These are phyloP conservation scores for Styphnolobium japonicum DNA, from an alignment of 306 rosid species.

Conservation along the genomic window DNA sequence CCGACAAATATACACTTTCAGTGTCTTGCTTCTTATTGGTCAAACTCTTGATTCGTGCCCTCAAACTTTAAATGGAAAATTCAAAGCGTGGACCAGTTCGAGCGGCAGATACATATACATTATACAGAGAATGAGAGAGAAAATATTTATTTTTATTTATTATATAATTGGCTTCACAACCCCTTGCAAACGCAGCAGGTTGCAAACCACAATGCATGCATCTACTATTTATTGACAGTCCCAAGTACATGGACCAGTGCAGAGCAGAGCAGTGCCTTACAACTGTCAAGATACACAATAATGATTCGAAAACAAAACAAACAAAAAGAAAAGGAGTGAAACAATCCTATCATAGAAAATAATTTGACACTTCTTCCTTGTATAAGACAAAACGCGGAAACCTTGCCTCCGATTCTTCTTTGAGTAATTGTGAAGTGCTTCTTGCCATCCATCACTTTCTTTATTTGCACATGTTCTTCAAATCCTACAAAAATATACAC, in stretches of 20 bases:
- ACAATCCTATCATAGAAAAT: background rate
- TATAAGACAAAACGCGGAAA: conserved; percentile 17
- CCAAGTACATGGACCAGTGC: too few relatives aligned
- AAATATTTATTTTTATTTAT: conserved; percentile 13
- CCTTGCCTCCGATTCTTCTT: conserved; percentile 28
- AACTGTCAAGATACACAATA: conserved; percentile 9
- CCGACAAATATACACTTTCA: background rate
- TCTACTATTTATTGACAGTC: background rate
- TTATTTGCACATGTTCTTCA: conserved; percentile 40
- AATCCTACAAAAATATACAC: conserved; percentile 33
- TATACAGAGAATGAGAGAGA: background rate
- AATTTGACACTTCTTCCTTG: background rate
- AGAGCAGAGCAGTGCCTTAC: conserved; percentile 2
- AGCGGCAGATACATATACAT: background rate
- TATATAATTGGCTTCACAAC: conserved; percentile 13
- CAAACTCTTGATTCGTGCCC: background rate
- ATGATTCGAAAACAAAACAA: conserved; percentile 2
- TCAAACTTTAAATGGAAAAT: background rate
- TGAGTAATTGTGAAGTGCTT: conserved; percentile 13
- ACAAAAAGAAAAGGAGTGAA: background rate
- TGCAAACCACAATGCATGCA: conserved; percentile 27
- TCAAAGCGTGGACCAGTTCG: background rate
- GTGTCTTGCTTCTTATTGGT: background rate
- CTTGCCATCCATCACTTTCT: conserved; percentile 31
- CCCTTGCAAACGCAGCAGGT: conserved; percentile 17